Percentiles rank a stretch among this genome's conserved stretches.
Evolutionary conservation across 2,329 filamentous ascomycete species (phyloP).

Genomic region (Phoma herbarum): DNA sequence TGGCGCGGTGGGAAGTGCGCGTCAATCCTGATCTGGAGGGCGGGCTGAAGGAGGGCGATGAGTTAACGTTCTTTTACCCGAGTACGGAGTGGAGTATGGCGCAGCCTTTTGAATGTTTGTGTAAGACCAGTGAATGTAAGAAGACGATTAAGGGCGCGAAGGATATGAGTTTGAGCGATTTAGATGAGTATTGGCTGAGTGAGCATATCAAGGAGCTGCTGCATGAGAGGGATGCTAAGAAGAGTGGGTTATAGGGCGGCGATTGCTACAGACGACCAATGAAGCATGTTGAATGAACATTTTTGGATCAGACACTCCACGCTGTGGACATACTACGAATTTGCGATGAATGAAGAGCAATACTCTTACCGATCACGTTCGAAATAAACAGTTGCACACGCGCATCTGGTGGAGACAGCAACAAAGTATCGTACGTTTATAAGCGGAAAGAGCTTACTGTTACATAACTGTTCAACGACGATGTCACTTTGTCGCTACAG

Average conservation of each 20-base stretch:
- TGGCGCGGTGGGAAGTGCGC: conserved; percentile 60
- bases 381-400: too few relatives aligned
- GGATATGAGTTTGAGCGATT: conserved; percentile 63
- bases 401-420: too few relatives aligned
- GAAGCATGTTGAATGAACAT: too few relatives aligned
- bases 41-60: conserved; percentile 51
- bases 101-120: conserved; percentile 74
- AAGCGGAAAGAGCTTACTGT: too few relatives aligned
- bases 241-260: conserved; percentile 7
- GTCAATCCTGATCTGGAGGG: conserved; percentile 56
- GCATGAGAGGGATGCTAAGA: conserved; percentile 30
- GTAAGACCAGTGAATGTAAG: conserved; percentile 65
- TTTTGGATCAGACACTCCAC: too few relatives aligned
- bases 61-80: conserved; percentile 73
- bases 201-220: conserved; percentile 45
- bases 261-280: too few relatives aligned
- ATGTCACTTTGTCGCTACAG: too few relatives aligned
- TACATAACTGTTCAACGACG: too few relatives aligned
- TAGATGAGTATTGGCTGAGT: conserved; percentile 63
- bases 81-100: conserved; percentile 79
- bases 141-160: conserved; percentile 70
- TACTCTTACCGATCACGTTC: too few relatives aligned
- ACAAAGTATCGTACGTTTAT: too few relatives aligned
- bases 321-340: too few relatives aligned
- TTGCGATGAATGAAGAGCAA: too few relatives aligned